phyloP scores from a whole-genome alignment of 208 protist genomes.

The Trichomonas vaginalis region DNA sequence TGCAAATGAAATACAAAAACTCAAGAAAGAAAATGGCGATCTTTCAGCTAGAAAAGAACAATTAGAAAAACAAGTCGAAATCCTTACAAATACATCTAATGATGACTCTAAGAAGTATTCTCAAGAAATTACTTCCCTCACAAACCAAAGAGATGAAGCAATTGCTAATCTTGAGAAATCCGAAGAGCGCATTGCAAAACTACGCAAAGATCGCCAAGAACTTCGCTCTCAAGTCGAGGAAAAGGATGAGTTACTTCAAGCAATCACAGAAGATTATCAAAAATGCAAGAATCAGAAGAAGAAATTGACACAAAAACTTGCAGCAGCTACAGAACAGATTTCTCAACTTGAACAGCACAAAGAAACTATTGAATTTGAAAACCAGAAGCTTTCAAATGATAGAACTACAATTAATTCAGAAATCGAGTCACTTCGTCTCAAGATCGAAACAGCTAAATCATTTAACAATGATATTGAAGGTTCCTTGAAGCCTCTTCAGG shows the following conservation, averaged over 20 bases:
- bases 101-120: not conserved
- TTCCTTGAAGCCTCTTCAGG: not conserved
- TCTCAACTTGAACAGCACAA: not conserved
- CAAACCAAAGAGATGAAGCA: not conserved
- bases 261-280: not conserved
- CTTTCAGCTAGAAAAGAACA: not conserved
- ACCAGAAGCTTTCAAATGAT: not conserved
- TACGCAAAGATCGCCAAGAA: not conserved
- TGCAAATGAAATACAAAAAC: not conserved
- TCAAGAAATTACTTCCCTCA: not conserved
- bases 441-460: not conserved
- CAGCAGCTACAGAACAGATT: not conserved
- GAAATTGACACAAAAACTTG: not conserved
- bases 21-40: not conserved
- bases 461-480: not conserved
- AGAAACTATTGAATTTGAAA: not conserved
- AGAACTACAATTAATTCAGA: not conserved
- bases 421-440: not conserved
- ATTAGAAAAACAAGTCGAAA: not conserved
- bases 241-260: not conserved
- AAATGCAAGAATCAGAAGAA: not conserved
- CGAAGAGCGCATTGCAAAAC: not conserved
- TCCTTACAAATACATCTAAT: not conserved
- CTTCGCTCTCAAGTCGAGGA: not conserved
- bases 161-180: not conserved